Evolutionary conservation across 2,329 filamentous ascomycete species (phyloP).

Genomic region (Dothistroma pini): DNA sequence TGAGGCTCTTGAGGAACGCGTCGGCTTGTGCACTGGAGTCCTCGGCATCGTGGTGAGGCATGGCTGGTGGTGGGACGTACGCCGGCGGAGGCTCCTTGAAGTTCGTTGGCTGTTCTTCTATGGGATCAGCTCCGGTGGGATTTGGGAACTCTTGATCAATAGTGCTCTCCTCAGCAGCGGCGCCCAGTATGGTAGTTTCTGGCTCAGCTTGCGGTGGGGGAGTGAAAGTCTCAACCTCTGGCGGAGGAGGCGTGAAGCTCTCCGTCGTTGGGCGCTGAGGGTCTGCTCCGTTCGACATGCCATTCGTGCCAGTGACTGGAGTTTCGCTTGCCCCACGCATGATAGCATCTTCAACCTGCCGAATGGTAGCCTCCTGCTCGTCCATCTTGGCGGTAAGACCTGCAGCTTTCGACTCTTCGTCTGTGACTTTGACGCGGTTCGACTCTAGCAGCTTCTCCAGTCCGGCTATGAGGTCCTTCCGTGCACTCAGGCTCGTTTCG

Average conservation of each 20-base stretch:
- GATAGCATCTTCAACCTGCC: conserved; percentile 85
- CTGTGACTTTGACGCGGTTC: conserved; percentile 65
- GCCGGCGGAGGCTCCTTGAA: conserved; percentile 31
- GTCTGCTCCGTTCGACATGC: conserved; percentile 16
- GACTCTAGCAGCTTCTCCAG: conserved; percentile 77
- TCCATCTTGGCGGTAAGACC: conserved; percentile 64
- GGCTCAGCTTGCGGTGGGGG: conserved; percentile 51
- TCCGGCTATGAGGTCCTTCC: conserved; percentile 70
- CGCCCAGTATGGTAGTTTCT: conserved; percentile 24
- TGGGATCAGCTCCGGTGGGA: conserved; percentile 40
- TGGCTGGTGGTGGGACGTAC: conserved; percentile 25
- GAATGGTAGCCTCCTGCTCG: conserved; percentile 76
- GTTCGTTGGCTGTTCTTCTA: conserved; percentile 28
- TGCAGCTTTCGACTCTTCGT: conserved; percentile 64
- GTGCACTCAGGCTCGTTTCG: conserved; percentile 82
- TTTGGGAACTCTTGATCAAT: conserved; percentile 29
- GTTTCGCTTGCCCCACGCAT: conserved; percentile 73
- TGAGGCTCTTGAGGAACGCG: conserved; percentile 29
- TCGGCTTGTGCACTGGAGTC: conserved; percentile 17
- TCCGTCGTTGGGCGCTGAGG: conserved; percentile 39
- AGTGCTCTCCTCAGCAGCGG: conserved; percentile 6
- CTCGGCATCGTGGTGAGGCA: conserved; percentile 8
- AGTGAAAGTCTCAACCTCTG: conserved; percentile 81
- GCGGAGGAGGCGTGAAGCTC: conserved; percentile 61
- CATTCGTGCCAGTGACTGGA: conserved; percentile 26